Evolutionary conservation across 768 basidiomycete species (phyloP).

Genomic region (Russula vinacea): DNA sequence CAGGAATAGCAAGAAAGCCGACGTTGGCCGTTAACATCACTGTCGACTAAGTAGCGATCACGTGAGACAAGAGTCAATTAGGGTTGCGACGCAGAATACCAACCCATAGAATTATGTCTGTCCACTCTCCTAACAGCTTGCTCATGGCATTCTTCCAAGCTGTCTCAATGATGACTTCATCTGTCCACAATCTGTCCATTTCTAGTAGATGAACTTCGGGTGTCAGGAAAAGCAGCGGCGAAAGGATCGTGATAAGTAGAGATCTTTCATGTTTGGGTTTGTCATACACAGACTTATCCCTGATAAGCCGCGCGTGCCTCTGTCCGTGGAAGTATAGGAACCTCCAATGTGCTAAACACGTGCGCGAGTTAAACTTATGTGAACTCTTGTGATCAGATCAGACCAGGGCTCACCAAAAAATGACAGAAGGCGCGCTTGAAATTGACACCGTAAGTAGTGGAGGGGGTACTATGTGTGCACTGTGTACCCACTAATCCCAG

Average conservation of each 20-base stretch:
- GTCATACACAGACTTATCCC: slow-evolving; percentile 16
- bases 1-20: slow-evolving; percentile 40
- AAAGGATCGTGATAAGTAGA: slow-evolving; percentile 18
- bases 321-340: slow-evolving; percentile 28
- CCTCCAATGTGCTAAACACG: slow-evolving; percentile 23
- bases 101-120: slow-evolving; percentile 22
- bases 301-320: slow-evolving; percentile 18
- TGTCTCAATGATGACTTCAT: slow-evolving; percentile 18
- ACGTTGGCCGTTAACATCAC: slow-evolving; percentile 39
- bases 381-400: not conserved
- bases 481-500: slow-evolving; percentile 15
- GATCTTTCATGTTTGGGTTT: slow-evolving; percentile 5
- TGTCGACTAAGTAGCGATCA: slow-evolving; percentile 31
- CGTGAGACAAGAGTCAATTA: not conserved
- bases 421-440: slow-evolving; percentile 22
- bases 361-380: not conserved
- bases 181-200: slow-evolving; percentile 22
- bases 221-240: slow-evolving; percentile 24
- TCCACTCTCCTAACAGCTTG: slow-evolving; percentile 21
- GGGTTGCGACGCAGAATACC: not conserved
- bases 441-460: not conserved
- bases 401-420: slow-evolving; percentile 22
- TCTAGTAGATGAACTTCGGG: slow-evolving; percentile 27
- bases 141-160: slow-evolving; percentile 22
- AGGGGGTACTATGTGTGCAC: not conserved